Evolutionary conservation across 2,329 filamentous ascomycete genomes (phyloP), one percentile per base, ranked within the genome.

Genomic region (Verticillium tricorpus): DNA sequence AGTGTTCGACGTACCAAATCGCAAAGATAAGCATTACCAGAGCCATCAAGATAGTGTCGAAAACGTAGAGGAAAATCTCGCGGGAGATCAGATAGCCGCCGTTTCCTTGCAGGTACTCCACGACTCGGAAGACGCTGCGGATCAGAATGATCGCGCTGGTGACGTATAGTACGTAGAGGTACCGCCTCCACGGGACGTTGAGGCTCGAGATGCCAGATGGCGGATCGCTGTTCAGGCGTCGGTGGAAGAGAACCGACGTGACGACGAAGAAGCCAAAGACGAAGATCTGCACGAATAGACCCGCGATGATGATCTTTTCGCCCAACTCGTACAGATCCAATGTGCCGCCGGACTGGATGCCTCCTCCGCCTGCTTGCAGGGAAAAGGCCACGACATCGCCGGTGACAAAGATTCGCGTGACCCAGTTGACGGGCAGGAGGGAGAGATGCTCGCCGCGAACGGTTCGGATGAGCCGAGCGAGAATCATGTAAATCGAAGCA

Each of bases 21-120:
- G 45, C 62, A 63, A 64, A 63, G 14, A 64, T 60, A n/a, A 76
- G 71, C 17, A 75, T 75, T 67, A 86, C 86, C 57, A 68, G 37
- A 1, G 85, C 66, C 84, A 86, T 86, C 11, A 85, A 70, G 0
- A 68, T 66, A 1, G 77, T 80, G 71, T 87, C 84, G 60, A 87
- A 86, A 28, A 85, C 75, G 67, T 82, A 85, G 64, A 87, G 86
- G 70, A 80, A 86, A 77, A 79, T 83, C 70, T 87, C 84, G 65
- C 85, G 82, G n/a, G 80, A 76, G 25, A 86, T 66, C 6, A 77
- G 28, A 76, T 72, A 54, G 80, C 73, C 74, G 14, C 80, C 71
- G 0, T 78, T 73, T n/a, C 81, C 69, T 58, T 76, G 76, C 63
- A 86, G 85, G 71, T 83, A 87, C 71, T 88, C 84, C 34, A 85